Percentiles rank a stretch among this genome's conserved stretches.
Conservation (phyloP, 73 alveolate genomes). For the Diophrys sp. region DNA sequence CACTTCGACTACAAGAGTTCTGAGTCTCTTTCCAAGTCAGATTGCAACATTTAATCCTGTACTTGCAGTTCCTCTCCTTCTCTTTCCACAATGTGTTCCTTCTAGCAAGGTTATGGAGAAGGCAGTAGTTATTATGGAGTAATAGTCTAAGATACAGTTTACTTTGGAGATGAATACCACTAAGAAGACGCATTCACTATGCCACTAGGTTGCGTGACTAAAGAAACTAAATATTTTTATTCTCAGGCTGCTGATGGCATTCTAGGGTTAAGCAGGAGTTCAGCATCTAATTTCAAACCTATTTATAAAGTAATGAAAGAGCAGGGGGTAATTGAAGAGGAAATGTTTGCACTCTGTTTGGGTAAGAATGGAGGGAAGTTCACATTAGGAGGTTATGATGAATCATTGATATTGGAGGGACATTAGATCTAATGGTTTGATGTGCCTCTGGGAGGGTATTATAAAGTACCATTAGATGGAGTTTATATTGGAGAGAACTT, state of each 20-base stretch:
- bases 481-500: constrained; percentile 1
- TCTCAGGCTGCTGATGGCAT: constrained; percentile 90
- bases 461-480: neutral
- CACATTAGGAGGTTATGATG: constrained; percentile 76
- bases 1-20: neutral
- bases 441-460: neutral
- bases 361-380: constrained; percentile 85
- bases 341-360: constrained; percentile 83
- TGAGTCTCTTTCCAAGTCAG: neutral
- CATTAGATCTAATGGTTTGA: constrained; percentile 8
- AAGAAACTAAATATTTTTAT: constrained; percentile 81
- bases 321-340: constrained; percentile 28
- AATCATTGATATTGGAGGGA: neutral
- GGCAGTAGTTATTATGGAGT: constrained; percentile 83
- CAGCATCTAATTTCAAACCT: constrained; percentile 50
- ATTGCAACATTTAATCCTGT: neutral
- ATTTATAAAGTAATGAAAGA: constrained; percentile 49
- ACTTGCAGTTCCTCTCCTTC: neutral
- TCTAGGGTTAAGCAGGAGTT: constrained; percentile 12
- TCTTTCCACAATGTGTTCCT: constrained; percentile 43
- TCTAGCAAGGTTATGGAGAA: constrained; percentile 76
- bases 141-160: constrained; percentile 59
- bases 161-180: constrained; percentile 61
- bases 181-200: constrained; percentile 42
- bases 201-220: constrained; percentile 84